Evolutionary conservation across 495 filamentous ascomycete genomes (phyloP), one percentile per base, ranked within the genome.

Genomic region (Usnea hakonensis): DNA sequence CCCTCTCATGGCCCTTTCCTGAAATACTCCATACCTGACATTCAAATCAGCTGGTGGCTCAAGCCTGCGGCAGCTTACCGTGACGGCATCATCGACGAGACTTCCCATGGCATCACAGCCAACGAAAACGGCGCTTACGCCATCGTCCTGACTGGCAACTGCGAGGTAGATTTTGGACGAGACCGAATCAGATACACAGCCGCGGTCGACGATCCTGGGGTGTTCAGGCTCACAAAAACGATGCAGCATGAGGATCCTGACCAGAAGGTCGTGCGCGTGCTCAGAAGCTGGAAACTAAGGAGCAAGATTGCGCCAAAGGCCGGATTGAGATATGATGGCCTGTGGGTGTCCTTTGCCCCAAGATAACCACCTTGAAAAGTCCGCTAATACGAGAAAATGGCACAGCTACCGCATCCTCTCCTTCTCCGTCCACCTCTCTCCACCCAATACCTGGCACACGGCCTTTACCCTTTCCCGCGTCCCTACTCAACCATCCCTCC

Each of bases 251-350:
- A 48, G 32, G 48, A 52, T 33, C 48, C 48, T 17, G 55, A 40
- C 3, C 44, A 63, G 23, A 63, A 64, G 21, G 40, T 58, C 1
- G 60, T 69, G 3, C 55, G 67, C 3, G 63, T 69, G 10, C 52
- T 69, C 23, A 40, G 67, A 55, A 56, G 36, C 41, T 65, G 48
- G 60, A 65, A 60, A 23, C 33, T 64, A 26, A 53, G 44, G 26
- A 62, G 60, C 30, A 55, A 58, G 16, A 32, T 44, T 21, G 67
- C 67, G 14, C 67, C 64, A 8, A 57, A 43, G 38, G 68, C 46
- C 38, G 68, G 68, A 16, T 30, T 70, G 48, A 52, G 68, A 48
- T 70, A 70, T 44, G 68, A 70, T 40, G 68, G 66, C 28, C 58
- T 70, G 68, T 67, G 36, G 44, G 68, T 64, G 2, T 23, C 26